Percentiles rank a stretch among this genome's conserved stretches.
Conservation (phyloP, 2,329 filamentous ascomycete species). For the Cordyceps farinosa region DNA sequence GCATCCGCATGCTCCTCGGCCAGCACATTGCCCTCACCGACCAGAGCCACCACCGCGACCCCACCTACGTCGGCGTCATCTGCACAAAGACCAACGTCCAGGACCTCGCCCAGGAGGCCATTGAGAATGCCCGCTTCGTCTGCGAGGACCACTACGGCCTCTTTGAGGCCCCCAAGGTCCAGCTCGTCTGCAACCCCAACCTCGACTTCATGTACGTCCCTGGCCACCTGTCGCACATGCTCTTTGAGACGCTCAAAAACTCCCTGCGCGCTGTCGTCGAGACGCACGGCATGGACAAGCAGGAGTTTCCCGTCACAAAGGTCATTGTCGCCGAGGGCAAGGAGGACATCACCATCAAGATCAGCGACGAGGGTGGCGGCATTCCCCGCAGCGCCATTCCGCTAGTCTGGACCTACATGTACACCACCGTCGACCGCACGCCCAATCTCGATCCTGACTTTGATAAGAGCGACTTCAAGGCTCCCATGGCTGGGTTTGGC, state of each 20-base stretch:
- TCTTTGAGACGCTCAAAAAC: constrained; percentile 99
- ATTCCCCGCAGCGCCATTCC: constrained; percentile 92
- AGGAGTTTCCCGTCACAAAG: constrained; percentile 94
- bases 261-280: constrained; percentile 95
- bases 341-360: constrained; percentile 98
- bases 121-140: constrained; percentile 98
- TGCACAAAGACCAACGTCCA: constrained; percentile 97
- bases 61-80: constrained; percentile 96
- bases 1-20: constrained; percentile 97
- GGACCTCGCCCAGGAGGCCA: constrained; percentile 92
- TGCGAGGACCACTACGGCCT: constrained; percentile 98
- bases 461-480: constrained; percentile 98
- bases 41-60: constrained; percentile 83
- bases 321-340: constrained; percentile 97
- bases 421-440: constrained; percentile 95
- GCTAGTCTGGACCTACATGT: constrained; percentile 99
- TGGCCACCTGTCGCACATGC: constrained; percentile 98
- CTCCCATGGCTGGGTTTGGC: constrained; percentile 98
- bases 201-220: constrained; percentile 99
- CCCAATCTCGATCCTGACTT: constrained; percentile 95
- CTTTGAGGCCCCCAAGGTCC: constrained; percentile 93
- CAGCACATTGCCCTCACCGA: constrained; percentile 97
- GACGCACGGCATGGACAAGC: constrained; percentile 88
- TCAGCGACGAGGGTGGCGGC: constrained; percentile 93
- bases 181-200: constrained; percentile 90